phyloP scores from a whole-genome alignment of 495 filamentous ascomycete species.

The Daldinia bambusicola region DNA sequence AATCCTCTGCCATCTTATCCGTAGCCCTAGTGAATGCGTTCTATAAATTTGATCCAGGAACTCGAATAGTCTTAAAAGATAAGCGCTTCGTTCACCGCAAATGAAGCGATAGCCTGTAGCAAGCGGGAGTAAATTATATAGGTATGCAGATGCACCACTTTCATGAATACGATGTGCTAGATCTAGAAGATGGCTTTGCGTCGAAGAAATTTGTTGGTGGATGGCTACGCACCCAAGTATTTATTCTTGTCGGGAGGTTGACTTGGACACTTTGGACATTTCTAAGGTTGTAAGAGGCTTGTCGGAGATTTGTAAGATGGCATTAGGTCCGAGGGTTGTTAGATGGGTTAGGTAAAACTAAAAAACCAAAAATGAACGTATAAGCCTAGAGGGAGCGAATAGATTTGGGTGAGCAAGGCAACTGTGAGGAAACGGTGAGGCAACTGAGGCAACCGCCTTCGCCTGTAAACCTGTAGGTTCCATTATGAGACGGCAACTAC shows the following conservation, averaged over 20 bases:
- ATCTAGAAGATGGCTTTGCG: background rate
- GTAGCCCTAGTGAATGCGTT: background rate
- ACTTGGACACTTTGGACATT: background rate
- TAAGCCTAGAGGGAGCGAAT: background rate
- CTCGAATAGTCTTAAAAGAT: background rate
- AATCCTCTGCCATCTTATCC: conserved; percentile 1
- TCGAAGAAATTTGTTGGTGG: background rate
- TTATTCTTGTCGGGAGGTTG: background rate
- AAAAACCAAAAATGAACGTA: background rate
- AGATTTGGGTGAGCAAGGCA: background rate
- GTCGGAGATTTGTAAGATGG: too few relatives aligned
- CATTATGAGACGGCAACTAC: background rate
- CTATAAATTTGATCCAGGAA: background rate
- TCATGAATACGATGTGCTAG: background rate
- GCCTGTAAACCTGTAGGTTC: background rate
- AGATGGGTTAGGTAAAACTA: background rate
- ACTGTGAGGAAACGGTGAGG: too few relatives aligned
- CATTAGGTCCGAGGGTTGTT: too few relatives aligned
- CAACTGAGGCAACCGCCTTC: background rate
- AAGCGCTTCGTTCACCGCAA: background rate
- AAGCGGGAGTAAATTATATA: too few relatives aligned
- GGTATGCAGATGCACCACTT: background rate
- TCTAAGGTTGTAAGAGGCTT: background rate
- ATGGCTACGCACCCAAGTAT: background rate
- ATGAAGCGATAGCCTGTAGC: background rate